A percentile compares a stretch with the other conserved stretches of the same genome.
Evolutionary conservation across 139 green algal species (phyloP).

Genomic region (Chlorella ohadii): DNA sequence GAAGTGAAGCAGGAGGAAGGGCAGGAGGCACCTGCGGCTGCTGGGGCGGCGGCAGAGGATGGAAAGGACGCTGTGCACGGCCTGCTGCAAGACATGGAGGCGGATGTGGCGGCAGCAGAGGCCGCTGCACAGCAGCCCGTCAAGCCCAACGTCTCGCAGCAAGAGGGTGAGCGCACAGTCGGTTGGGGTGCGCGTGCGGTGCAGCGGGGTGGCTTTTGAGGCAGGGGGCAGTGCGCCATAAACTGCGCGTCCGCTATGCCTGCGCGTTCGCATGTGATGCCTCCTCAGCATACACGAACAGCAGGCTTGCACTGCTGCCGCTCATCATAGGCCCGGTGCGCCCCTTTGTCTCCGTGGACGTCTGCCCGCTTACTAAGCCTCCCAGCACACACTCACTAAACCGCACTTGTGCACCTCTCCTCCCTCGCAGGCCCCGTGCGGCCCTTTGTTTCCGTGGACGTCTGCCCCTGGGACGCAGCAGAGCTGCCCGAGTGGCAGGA

Average conservation of each 20-base stretch:
- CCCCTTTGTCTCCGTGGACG: constrained; percentile 8
- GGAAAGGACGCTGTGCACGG: background rate
- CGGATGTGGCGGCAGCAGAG: background rate
- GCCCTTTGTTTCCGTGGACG: constrained; percentile 9
- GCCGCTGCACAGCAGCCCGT: background rate
- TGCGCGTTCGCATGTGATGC: too few species aligned
- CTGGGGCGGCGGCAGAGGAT: background rate
- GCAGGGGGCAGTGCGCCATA: too few species aligned
- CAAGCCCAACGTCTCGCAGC: constrained; percentile 15
- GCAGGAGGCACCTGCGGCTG: background rate
- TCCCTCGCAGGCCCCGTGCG: constrained; percentile 10
- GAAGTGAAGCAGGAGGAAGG: background rate
- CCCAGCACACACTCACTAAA: too few species aligned
- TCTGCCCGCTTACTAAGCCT: too few species aligned
- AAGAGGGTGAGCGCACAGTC: background rate
- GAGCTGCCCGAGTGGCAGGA: constrained; percentile 29
- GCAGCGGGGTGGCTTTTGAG: too few species aligned
- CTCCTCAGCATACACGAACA: too few species aligned
- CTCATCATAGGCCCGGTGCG: constrained; percentile 22
- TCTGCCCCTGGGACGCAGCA: constrained; percentile 24
- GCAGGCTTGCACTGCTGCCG: too few species aligned
- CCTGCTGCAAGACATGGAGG: background rate
- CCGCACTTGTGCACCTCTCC: too few species aligned
- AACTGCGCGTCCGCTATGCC: too few species aligned
- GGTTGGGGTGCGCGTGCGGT: too few species aligned